Percentiles rank a stretch among this genome's conserved stretches.
These are phyloP conservation scores for Pelagomonas calceolata DNA, from an alignment of 108 stramenopile genomes.

Conservation along the genomic window DNA sequence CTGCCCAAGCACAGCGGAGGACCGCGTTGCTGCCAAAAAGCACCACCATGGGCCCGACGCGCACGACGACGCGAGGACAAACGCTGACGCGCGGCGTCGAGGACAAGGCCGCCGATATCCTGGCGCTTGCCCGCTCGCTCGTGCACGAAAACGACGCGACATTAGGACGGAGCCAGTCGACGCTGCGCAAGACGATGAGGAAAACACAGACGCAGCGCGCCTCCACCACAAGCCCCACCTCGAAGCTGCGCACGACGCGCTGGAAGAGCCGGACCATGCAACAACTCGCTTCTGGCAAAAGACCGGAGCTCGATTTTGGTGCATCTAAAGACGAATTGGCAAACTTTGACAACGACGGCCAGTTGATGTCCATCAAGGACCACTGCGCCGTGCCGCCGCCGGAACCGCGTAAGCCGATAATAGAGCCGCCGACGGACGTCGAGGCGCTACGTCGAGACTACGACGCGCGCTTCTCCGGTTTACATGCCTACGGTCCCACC, in stretches of 20 bases:
- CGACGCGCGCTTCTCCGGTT: constrained; percentile 5
- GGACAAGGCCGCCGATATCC: not conserved
- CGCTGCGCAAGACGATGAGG: not conserved
- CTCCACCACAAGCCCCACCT: not conserved
- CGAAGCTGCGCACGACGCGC: not conserved
- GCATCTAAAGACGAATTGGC: not conserved
- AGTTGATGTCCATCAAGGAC: not conserved
- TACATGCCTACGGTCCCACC: constrained; percentile 30
- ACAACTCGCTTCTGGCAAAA: not conserved
- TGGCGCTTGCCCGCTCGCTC: not conserved
- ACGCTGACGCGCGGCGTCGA: not conserved
- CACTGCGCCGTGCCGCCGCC: not conserved
- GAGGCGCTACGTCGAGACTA: constrained; percentile 3
- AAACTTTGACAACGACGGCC: not conserved
- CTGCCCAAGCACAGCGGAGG: no score
- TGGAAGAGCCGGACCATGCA: not conserved
- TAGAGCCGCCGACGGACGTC: not conserved
- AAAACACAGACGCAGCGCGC: not conserved
- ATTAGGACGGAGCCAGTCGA: not conserved
- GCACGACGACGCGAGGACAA: no score
- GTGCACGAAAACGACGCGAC: not conserved
- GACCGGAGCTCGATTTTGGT: not conserved
- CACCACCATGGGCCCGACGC: no score
- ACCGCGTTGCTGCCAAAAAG: no score
- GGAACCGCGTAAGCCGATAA: not conserved